A percentile compares a stretch with the other conserved stretches of the same genome.
These are phyloP conservation scores for Naganishia sp. DNA, from an alignment of 1,284 basidiomycete genomes.

Conservation along the genomic window DNA sequence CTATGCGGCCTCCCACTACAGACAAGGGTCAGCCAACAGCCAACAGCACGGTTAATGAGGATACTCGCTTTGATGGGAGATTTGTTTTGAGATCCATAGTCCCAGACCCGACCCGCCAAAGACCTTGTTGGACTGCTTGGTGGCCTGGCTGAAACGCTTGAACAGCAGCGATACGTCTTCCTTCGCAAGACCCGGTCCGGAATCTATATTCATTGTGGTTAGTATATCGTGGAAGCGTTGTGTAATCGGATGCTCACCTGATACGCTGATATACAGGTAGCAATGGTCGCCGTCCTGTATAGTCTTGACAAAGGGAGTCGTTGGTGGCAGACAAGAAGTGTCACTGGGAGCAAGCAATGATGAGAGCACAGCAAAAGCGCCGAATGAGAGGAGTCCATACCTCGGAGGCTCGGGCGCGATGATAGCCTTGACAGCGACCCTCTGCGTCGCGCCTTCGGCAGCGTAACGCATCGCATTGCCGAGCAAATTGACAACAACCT, in stretches of 20 bases:
- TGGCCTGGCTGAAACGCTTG: conserved; percentile 47
- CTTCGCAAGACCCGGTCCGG: conserved; percentile 50
- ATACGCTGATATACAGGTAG: conserved; percentile 32
- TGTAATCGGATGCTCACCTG: conserved; percentile 15
- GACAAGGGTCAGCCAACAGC: no score
- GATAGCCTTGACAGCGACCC: conserved; percentile 45
- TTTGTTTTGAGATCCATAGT: conserved; percentile 49
- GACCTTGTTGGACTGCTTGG: conserved; percentile 44
- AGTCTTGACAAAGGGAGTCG: conserved; percentile 3
- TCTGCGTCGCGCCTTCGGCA: conserved; percentile 40
- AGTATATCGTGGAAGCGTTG: background rate
- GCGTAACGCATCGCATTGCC: conserved; percentile 51
- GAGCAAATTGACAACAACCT: conserved; percentile 51
- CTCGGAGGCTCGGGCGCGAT: conserved; percentile 46
- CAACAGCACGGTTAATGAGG: no score
- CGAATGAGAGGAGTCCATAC: conserved; percentile 33
- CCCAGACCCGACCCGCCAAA: conserved; percentile 52
- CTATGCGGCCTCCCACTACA: conserved; percentile 49
- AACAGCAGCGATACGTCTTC: conserved; percentile 50
- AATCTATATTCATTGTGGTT: conserved; percentile 38
- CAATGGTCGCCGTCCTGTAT: conserved; percentile 26
- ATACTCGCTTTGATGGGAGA: conserved; percentile 39
- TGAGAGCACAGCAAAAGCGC: background rate
- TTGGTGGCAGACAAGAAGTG: conserved; percentile 21
- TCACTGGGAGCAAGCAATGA: conserved; percentile 4